A percentile compares a stretch with the other conserved stretches of the same genome.
Evolutionary conservation across 2,329 filamentous ascomycete species (phyloP).

Genomic region (Coniochaeta ligniaria): DNA sequence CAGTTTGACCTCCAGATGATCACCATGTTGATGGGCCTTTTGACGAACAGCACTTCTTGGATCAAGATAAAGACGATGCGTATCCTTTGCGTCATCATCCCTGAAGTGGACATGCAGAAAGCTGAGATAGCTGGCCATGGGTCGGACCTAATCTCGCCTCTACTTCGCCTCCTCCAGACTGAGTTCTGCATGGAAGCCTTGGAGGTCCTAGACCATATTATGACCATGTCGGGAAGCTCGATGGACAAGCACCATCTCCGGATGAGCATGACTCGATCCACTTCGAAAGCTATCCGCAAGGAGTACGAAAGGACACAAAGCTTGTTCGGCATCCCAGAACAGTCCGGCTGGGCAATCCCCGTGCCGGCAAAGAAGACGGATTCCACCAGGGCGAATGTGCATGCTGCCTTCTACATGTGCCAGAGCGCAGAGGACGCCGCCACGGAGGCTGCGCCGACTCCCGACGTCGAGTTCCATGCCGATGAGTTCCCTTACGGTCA

Average conservation of each 20-base stretch:
- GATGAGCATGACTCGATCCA: conserved; percentile 95
- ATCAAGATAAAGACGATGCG: conserved; percentile 92
- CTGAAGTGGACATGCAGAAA: conserved; percentile 87
- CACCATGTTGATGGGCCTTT: conserved; percentile 81
- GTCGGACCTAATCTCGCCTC: conserved; percentile 88
- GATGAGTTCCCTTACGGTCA: conserved; percentile 84
- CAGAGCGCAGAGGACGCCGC: conserved; percentile 56
- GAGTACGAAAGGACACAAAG: conserved; percentile 94
- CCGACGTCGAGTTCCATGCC: conserved; percentile 85
- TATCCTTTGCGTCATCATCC: conserved; percentile 76
- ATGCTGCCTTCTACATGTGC: conserved; percentile 93
- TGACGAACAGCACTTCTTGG: conserved; percentile 85
- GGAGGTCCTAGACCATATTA: conserved; percentile 87
- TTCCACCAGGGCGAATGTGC: conserved; percentile 82
- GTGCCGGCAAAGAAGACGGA: conserved; percentile 85
- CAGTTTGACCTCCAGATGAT: conserved; percentile 76
- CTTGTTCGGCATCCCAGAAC: conserved; percentile 91
- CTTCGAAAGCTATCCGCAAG: conserved; percentile 79
- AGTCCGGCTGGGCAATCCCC: conserved; percentile 93
- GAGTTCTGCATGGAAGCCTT: conserved; percentile 91
- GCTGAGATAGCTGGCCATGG: conserved; percentile 85
- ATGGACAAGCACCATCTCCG: conserved; percentile 91
- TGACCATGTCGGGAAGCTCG: conserved; percentile 84
- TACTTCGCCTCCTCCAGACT: conserved; percentile 82
- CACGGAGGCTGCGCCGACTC: conserved; percentile 60